Base-by-base conservation (phyloP, 306 rosid genomes). In the Datisca glomerata region DNA sequence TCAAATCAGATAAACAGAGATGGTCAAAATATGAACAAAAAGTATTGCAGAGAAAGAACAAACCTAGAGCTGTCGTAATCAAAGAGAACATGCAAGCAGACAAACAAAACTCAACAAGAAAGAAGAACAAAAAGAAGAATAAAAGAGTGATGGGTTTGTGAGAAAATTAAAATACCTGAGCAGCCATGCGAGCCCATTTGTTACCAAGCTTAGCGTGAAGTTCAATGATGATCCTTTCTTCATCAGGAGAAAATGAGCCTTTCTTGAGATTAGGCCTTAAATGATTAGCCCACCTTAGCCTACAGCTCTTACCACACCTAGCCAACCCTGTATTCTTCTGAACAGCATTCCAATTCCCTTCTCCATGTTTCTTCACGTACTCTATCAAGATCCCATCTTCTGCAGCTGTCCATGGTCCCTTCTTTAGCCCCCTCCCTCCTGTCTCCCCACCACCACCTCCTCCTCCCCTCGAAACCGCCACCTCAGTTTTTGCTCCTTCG, bases 151-250 rank as follows among this genome's bases (percentile, higher is more conserved):
- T 28, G 23, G 55, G 31, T 4, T 23, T 12, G 3, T 50, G 17
- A 16, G 34, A 2, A 19, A 6, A 43, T 43, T n/a, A n/a, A 25
- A 6, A 24, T 31, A 78, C 96, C 80, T 69, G 78, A 8, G 94
- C 47, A 8, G 96, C 96, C 85, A 82, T 87, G 49, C 78, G 67
- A 45, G 96, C 78, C 96, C 96, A 87, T 70, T 75, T 82, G 68
- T 83, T 87, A 47, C 93, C 96, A 25, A 76, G 43, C 60, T 67
- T 79, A 25, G 93, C 67, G 59, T 87, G 96, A 61, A 79, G 93
- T 5, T 79, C 70, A 39, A 82, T 41, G 61, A 87, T 74, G 52
- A 62, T 13, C 3, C 59, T 28, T 29, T 87, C 85, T 49, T 87
- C 96, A 0, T 76, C 80, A 0, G 38, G 41, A 28, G 94, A 61